These are phyloP conservation scores for Trichoderma guizhouense DNA, from an alignment of 2,329 filamentous ascomycete species.

Conservation along the genomic window DNA sequence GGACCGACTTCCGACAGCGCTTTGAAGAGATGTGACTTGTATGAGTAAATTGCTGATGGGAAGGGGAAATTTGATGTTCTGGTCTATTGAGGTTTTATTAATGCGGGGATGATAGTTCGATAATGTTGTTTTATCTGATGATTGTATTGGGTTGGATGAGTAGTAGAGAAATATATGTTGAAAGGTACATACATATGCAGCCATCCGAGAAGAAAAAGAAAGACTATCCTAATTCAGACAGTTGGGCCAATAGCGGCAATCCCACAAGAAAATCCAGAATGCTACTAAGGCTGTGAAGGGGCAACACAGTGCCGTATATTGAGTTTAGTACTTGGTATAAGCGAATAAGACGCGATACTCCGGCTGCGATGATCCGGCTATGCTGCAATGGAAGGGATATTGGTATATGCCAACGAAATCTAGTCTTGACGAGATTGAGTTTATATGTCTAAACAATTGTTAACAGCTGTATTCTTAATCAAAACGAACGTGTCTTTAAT, in stretches of 20 bases:
- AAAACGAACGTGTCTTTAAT: not conserved
- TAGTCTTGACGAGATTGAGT: not conserved
- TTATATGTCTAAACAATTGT: not conserved
- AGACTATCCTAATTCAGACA: not conserved
- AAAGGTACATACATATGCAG: not conserved
- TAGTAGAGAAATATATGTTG: not conserved
- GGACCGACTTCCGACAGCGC: constrained; percentile 18
- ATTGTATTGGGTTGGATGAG: not conserved
- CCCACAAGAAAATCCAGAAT: not conserved
- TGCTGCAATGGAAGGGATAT: not conserved
- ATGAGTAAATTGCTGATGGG: no score
- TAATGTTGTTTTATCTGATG: not conserved
- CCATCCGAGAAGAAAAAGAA: not conserved
- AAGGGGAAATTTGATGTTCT: not conserved
- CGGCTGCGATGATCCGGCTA: not conserved
- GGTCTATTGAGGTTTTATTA: no score
- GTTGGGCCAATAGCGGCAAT: constrained; percentile 1
- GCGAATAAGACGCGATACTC: not conserved
- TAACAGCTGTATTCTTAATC: not conserved
- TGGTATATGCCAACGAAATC: no score
- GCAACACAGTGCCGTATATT: not conserved
- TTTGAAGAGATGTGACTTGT: not conserved
- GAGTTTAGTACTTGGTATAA: not conserved
- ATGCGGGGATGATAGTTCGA: not conserved
- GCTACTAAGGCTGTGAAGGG: not conserved